Evolutionary conservation across 1,139 yeast genomes (phyloP), one percentile per base, ranked within the genome.

Genomic region (Chernovozyma aurita): DNA sequence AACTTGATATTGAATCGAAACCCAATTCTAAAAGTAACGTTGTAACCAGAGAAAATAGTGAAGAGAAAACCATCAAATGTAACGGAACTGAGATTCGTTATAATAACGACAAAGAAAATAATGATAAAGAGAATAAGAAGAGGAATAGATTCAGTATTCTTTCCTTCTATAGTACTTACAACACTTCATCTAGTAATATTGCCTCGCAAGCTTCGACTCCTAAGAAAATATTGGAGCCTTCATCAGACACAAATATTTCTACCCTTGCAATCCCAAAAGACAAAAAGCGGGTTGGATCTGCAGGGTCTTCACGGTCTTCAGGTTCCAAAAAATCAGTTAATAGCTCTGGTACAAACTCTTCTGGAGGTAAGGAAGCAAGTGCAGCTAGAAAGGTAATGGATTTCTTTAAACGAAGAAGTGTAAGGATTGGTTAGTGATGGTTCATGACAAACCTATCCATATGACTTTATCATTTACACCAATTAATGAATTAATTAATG

Each of bases 301-400:
- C 35, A 4, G 43, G 42, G 8, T 43, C 56, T 8, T 33, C 43
- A 8, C 33, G 36, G 4, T 40, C 55, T 12, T 30, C 50, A 4
- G 33, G 33, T 15, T 47, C 50, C n/a, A 45, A 39, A 32, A 43
- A 42, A 32, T 39, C 48, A 8, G 38, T 42, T 15, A 34, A 39
- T n/a, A 15, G 33, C 8, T 9, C 35, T 4, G 22, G 30, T 17
- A n/a, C 34, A 3, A 30, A 18, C 14, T 14, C 35, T 14, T 21
- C 21, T 20, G 21, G 48, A 42, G 62, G 59, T 47, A 75, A 71
- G 45, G 83, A 78, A 47, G 78, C 80, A 24, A 80, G 88, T 37
- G 83, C 90, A 2, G 86, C 90, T 12, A 76, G 80, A 50, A 80
- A 79, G 49, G 90, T 84, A 18, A 78, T 84, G 77, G 90, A 84